Percentiles rank a stretch among this genome's conserved stretches.
phyloP scores from a whole-genome alignment of 768 basidiomycete genomes.

The Auricularia sp. region DNA sequence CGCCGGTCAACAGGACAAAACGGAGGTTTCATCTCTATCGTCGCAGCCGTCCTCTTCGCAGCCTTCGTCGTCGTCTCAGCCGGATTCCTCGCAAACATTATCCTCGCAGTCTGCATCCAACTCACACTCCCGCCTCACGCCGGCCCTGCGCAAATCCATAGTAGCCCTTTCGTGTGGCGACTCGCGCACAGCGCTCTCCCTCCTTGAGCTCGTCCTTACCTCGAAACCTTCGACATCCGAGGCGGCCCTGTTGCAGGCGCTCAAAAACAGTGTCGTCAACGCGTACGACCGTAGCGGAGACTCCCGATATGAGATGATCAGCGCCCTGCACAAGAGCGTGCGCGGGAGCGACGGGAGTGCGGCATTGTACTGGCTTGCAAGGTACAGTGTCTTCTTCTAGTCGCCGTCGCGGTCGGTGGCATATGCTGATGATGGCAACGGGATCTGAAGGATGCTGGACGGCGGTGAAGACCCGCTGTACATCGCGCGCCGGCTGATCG shows the following conservation, averaged over 20 bases:
- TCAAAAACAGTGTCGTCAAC: conserved; percentile 54
- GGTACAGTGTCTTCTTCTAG: conserved; percentile 12
- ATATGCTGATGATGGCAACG: not conserved
- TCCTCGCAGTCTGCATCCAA: conserved; percentile 1
- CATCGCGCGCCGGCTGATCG: conserved; percentile 62
- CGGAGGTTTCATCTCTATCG: too few species aligned
- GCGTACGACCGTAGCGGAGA: conserved; percentile 74
- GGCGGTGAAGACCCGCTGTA: conserved; percentile 77
- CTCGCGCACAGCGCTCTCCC: conserved; percentile 66
- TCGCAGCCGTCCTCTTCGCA: too few species aligned
- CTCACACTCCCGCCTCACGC: conserved; percentile 29
- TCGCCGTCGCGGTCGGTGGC: not conserved
- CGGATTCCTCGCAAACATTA: conserved; percentile 7
- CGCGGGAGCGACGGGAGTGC: conserved; percentile 68
- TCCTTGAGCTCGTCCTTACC: conserved; percentile 59
- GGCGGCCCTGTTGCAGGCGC: conserved; percentile 39
- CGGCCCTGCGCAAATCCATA: conserved; percentile 38
- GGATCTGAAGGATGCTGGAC: conserved; percentile 49
- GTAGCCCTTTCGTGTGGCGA: conserved; percentile 54
- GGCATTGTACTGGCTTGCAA: conserved; percentile 81
- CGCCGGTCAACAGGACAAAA: too few species aligned
- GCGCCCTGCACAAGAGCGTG: conserved; percentile 74
- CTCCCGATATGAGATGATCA: conserved; percentile 71
- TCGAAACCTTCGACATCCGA: conserved; percentile 34
- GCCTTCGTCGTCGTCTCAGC: too few species aligned